Evolutionary conservation across 495 filamentous ascomycete genomes (phyloP).

Genomic region (Xanthoparmelia taractica): DNA sequence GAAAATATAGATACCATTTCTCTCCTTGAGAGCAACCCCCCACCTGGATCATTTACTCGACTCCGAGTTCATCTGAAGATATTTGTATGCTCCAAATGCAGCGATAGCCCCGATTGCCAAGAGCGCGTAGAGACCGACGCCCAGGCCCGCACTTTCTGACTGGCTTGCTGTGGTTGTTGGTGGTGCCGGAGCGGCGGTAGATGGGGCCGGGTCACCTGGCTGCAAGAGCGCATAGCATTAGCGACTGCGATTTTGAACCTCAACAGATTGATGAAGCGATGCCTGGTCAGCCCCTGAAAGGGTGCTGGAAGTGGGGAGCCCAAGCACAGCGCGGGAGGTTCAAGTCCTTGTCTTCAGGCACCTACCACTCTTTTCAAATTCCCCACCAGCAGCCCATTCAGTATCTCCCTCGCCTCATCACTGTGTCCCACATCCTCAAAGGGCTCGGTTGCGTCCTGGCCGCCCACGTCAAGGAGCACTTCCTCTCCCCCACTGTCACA

Average conservation of each 20-base stretch:
- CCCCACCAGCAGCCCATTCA: slow-evolving; percentile 71
- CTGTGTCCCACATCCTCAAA: slow-evolving; percentile 99
- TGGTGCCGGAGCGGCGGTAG: slow-evolving; percentile 35
- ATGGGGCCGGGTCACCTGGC: slow-evolving; percentile 79
- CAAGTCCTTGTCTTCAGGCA: slow-evolving; percentile 12
- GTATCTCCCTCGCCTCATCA: slow-evolving; percentile 94
- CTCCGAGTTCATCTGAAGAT: slow-evolving; percentile 53
- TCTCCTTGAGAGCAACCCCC: background rate
- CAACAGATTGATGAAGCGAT: background rate
- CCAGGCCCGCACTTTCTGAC: slow-evolving; percentile 48
- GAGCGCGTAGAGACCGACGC: slow-evolving; percentile 75
- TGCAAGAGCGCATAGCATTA: slow-evolving; percentile 30
- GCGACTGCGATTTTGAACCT: background rate
- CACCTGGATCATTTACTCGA: slow-evolving; percentile 10
- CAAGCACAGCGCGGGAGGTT: slow-evolving; percentile 3
- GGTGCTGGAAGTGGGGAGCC: slow-evolving; percentile 5
- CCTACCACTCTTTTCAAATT: slow-evolving; percentile 78
- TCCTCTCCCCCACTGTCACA: slow-evolving; percentile 84
- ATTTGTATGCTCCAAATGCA: slow-evolving; percentile 83
- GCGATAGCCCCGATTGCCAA: slow-evolving; percentile 67
- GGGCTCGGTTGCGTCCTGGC: slow-evolving; percentile 94
- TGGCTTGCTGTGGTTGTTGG: slow-evolving; percentile 44
- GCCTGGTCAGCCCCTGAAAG: background rate
- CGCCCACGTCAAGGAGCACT: slow-evolving; percentile 90
- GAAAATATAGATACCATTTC: background rate